Base-by-base conservation (phyloP, 257 asterid species). In the Avicennia marina region DNA sequence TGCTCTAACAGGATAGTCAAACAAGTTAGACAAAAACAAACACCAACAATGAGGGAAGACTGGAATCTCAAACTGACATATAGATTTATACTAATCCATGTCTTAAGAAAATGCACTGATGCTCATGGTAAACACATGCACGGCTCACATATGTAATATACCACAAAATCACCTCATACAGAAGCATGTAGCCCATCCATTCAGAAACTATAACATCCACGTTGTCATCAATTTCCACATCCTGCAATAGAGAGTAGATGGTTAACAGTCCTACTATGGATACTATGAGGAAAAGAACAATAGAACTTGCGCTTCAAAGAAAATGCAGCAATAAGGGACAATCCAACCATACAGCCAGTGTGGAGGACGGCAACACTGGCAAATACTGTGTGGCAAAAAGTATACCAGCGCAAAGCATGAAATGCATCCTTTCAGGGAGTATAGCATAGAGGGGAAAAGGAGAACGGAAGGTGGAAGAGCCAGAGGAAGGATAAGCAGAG, bases 181-280 rank as follows among this genome's bases (percentile, higher is more conserved):
- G 90, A 77, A 91, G 95, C 98, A 91, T 88, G 94, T 91, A 91
- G 40, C 98, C 98, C 98, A 93, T 93, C 98, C 98, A 93, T 64
- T 93, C 98, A 65, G 98, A 93, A 67, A 93, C 87, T 66, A 93
- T 93, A 55, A 93, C 89, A 70, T 93, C 98, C 64, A 93, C 98
- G 66, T 86, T 80, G 58, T 89, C 98, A 22, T 80, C 81, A 66
- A 93, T 89, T 68, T 86, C 89, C 62, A 93, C 96, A 82, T 93
- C 98, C 98, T 93, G 87, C 52, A 68, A 62, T 22, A 33, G 68
- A 55, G 78, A 76, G 57, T n/a, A n/a, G 60, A 54, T 40, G 60
- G 58, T 60, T 39, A 56, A 58, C 55, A 60, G 40, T 72, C 53
- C 67, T 42, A 45, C 20, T 5, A 66, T 32, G 51, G 56, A 26